Conservation (phyloP, 495 filamentous ascomycete species). For the Talaromyces proteolyticus region DNA sequence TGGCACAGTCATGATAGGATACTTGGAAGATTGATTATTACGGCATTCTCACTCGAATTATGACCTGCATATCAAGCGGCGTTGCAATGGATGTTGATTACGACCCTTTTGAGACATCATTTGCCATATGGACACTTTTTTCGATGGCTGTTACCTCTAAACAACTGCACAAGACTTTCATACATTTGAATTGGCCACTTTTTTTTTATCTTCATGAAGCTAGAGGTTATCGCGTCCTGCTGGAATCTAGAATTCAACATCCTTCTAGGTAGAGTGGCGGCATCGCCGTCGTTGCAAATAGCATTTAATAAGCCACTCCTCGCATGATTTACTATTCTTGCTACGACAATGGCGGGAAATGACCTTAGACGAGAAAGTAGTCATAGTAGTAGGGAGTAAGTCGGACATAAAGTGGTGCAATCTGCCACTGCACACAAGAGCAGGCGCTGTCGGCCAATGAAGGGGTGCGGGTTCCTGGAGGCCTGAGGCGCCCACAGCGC, state of each 20-base stretch:
- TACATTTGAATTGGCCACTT: not conserved
- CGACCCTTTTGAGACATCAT: not conserved
- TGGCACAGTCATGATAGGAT: conserved; percentile 90
- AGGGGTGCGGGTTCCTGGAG: not conserved
- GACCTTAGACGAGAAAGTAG: too few relatives aligned
- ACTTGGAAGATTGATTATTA: conserved; percentile 53
- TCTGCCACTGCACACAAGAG: too few relatives aligned
- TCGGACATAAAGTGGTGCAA: too few relatives aligned
- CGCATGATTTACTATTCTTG: too few relatives aligned
- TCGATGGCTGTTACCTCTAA: not conserved
- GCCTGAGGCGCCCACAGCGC: too few relatives aligned
- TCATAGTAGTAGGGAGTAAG: too few relatives aligned
- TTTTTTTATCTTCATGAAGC: not conserved
- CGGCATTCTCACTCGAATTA: not conserved
- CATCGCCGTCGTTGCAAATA: too few relatives aligned
- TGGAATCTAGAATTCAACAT: not conserved
- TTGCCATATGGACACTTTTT: not conserved
- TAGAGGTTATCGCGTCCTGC: not conserved
- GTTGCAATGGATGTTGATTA: not conserved
- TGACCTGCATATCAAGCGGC: conserved; percentile 6
- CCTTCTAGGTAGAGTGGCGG: not conserved
- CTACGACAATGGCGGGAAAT: too few relatives aligned
- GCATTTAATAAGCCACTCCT: not conserved
- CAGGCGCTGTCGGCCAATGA: not conserved
- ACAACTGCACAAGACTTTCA: not conserved